Base-by-base conservation (phyloP, 495 filamentous ascomycete genomes). In the Podospora pseudopauciseta region DNA sequence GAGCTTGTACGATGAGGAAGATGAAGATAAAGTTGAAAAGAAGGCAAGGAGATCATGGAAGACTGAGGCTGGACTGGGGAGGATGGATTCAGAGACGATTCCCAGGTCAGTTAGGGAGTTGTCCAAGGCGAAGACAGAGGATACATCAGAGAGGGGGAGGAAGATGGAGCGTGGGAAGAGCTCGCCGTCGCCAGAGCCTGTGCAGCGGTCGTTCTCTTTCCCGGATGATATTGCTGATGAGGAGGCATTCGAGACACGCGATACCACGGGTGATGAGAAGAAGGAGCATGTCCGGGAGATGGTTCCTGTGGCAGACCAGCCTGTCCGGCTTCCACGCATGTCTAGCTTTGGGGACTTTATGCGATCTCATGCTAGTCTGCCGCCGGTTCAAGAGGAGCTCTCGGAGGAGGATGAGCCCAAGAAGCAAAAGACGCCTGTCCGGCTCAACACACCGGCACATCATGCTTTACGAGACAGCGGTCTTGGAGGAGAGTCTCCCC, bases 401-500 rank as follows among this genome's bases (percentile, higher is more conserved):
- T 77, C 80, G 6, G 78, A 79, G 18, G 67, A 81, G 30, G 76
- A 80, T 54, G 77, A 77, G 63, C 65, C 66, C 32, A 58, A 60
- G 57, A 73, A 67, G 58, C 28, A 53, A 44, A 68, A 71, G 62
- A 30, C 54, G 13, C 65, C 39, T 49, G 39, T 49, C 39, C 39
- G 39, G 30, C 30, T 32, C 30, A 32, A 32, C 30, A 32, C 30
- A 32, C 30, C 30, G 30, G 30, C 7, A 32, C 30, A 32, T 7
- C 30, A 32, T 7, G 7, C 4, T 44, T 27, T 15, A 56, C 23
- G 83, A 23, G 84, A 87, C 71, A 86, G 84, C 65, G 83, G 77
- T 0, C 80, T 85, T 64, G 70, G 75, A 19, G 74, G 75, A 0
- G 80, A 73, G 49, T 83, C 82, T n/a, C 80, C 83, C 30, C 75